A percentile compares a stretch with the other conserved stretches of the same genome.
Evolutionary conservation across 306 rosid genomes (phyloP).

Genomic region (Comarum palustre): DNA sequence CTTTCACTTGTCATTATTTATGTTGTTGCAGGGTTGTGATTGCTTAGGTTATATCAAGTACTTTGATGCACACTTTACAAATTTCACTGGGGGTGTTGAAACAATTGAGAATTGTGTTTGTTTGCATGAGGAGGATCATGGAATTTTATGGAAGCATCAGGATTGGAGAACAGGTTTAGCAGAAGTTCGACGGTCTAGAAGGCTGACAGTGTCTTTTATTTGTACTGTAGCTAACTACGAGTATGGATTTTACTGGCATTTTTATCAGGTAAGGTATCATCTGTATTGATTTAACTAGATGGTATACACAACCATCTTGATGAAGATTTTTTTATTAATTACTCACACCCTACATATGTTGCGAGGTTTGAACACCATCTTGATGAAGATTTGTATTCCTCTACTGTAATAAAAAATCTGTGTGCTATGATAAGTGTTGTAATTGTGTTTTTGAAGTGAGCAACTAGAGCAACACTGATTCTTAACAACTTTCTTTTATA

Average conservation of each 20-base stretch:
- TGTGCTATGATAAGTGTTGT: constrained; percentile 5
- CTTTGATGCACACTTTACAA: constrained; percentile 71
- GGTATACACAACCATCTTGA: constrained; percentile 7
- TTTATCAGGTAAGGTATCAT: constrained; percentile 66
- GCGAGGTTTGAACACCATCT: no score
- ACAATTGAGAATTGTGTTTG: constrained; percentile 81
- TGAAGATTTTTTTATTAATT: no score
- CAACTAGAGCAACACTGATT: constrained; percentile 1
- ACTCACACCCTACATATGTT: no score
- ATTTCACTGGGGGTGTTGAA: constrained; percentile 74
- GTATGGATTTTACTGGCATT: constrained; percentile 79
- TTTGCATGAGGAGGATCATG: constrained; percentile 82
- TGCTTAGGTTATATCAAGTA: constrained; percentile 72
- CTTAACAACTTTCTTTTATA: constrained; percentile 26
- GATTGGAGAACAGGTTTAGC: constrained; percentile 86
- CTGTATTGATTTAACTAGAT: neutral
- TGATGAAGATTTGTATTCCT: neutral
- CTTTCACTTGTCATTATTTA: constrained; percentile 12
- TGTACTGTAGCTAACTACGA: constrained; percentile 86
- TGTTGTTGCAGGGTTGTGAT: constrained; percentile 67
- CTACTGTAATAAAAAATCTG: neutral
- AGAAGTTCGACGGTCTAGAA: constrained; percentile 75
- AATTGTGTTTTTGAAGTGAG: constrained; percentile 11
- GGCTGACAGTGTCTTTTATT: constrained; percentile 69
- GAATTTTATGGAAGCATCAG: constrained; percentile 83